These are phyloP conservation scores for Trichomonascaceae sp. DNA, from an alignment of 1,139 yeast species.

Conservation along the genomic window DNA sequence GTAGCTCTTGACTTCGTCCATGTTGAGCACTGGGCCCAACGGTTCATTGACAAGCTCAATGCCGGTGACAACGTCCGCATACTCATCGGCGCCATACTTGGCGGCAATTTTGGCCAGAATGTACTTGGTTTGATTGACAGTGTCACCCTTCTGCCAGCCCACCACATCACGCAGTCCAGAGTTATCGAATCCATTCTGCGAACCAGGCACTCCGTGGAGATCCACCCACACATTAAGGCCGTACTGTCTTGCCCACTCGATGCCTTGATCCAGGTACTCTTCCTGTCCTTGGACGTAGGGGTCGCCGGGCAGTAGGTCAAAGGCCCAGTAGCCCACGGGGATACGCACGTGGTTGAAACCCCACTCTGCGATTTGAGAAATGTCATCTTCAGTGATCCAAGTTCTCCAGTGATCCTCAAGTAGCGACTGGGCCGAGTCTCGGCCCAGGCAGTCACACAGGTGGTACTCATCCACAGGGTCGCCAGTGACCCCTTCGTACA, in stretches of 20 bases:
- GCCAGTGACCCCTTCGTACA: conserved; percentile 41
- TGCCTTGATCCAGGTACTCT: conserved; percentile 56
- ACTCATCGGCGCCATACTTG: conserved; percentile 55
- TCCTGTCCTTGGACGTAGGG: conserved; percentile 87
- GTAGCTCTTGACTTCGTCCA: conserved; percentile 45
- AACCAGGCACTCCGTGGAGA: conserved; percentile 94
- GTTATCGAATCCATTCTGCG: conserved; percentile 94
- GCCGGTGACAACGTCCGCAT: conserved; percentile 64
- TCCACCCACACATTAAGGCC: conserved; percentile 79
- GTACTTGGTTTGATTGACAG: conserved; percentile 39
- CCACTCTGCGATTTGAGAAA: conserved; percentile 41
- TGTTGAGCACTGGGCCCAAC: conserved; percentile 51
- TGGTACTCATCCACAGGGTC: conserved; percentile 79
- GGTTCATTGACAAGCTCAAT: conserved; percentile 88
- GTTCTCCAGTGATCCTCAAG: conserved; percentile 64
- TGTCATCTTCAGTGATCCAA: conserved; percentile 68
- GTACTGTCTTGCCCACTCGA: conserved; percentile 56
- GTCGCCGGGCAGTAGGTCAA: conserved; percentile 45
- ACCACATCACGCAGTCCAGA: conserved; percentile 68
- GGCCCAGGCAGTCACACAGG: conserved; percentile 50
- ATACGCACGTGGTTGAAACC: conserved; percentile 83
- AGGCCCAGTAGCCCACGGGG: conserved; percentile 97
- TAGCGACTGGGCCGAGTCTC: conserved; percentile 37
- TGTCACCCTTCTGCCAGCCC: conserved; percentile 37
- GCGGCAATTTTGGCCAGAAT: conserved; percentile 33